These are phyloP conservation scores for Ogataea populi-albae DNA, from an alignment of 805 yeast species.

Conservation along the genomic window DNA sequence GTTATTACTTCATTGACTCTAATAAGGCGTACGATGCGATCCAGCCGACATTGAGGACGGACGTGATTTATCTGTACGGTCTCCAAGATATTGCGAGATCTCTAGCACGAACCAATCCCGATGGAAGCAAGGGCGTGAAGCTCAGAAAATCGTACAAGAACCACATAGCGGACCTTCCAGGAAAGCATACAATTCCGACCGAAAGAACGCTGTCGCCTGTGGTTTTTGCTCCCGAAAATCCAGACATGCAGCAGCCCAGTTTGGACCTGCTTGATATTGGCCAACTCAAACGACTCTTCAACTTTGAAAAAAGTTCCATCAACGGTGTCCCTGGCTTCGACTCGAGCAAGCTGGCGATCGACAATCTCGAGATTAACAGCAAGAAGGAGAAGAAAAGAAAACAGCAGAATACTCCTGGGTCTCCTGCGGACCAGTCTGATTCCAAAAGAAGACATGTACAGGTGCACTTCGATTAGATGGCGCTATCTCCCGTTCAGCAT, in stretches of 20 bases:
- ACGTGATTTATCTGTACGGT: constrained; percentile 67
- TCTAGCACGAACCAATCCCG: constrained; percentile 82
- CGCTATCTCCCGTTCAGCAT: too few relatives aligned
- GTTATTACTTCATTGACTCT: constrained; percentile 33
- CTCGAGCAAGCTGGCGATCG: constrained; percentile 60
- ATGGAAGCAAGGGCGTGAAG: constrained; percentile 89
- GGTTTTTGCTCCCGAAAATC: constrained; percentile 39
- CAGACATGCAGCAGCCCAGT: constrained; percentile 34
- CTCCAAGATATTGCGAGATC: constrained; percentile 67
- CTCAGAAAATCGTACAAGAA: constrained; percentile 92
- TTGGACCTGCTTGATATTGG: constrained; percentile 49
- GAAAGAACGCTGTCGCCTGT: constrained; percentile 38
- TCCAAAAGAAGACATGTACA: constrained; percentile 33
- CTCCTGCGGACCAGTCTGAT: constrained; percentile 25
- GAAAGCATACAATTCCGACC: constrained; percentile 66
- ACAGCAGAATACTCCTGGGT: constrained; percentile 14
- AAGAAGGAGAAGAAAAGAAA: constrained; percentile 30
- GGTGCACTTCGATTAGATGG: constrained; percentile 29
- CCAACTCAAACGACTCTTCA: constrained; percentile 47
- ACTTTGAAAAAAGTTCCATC: constrained; percentile 61
- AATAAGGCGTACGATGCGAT: constrained; percentile 38
- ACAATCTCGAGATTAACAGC: constrained; percentile 33
- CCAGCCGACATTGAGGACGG: constrained; percentile 68
- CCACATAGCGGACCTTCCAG: constrained; percentile 84
- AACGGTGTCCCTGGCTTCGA: constrained; percentile 79